These are phyloP conservation scores for Strobilomyces confusus DNA, from an alignment of 768 basidiomycete species.

Conservation along the genomic window DNA sequence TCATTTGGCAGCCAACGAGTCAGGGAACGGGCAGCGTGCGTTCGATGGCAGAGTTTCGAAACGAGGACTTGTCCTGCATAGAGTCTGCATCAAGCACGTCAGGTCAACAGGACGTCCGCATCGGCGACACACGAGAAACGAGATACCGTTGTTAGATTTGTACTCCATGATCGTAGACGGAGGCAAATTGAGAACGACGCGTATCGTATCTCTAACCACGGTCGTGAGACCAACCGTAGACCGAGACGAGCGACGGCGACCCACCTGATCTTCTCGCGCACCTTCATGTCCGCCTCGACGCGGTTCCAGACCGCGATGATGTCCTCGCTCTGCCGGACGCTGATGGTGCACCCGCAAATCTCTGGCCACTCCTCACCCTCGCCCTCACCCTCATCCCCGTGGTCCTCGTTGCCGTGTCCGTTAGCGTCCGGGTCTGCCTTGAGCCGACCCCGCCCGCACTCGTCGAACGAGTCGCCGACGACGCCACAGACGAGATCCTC, in stretches of 20 bases:
- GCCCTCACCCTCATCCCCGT: no score
- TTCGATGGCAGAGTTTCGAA: constrained; percentile 62
- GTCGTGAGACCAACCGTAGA: not conserved
- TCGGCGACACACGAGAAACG: not conserved
- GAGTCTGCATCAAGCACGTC: constrained; percentile 50
- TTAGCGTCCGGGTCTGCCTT: constrained; percentile 32
- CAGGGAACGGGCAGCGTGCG: constrained; percentile 32
- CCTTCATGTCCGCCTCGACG: constrained; percentile 68
- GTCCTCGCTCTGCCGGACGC: constrained; percentile 90
- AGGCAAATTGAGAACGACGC: constrained; percentile 71
- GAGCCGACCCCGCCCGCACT: constrained; percentile 39
- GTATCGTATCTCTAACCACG: constrained; percentile 67
- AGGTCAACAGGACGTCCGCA: not conserved
- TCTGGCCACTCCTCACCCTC: constrained; percentile 59
- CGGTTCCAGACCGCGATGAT: constrained; percentile 93
- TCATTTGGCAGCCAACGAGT: not conserved
- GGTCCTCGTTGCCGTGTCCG: constrained; percentile 27
- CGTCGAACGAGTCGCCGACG: constrained; percentile 87
- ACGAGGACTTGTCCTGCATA: constrained; percentile 85
- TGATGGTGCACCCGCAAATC: constrained; percentile 94
- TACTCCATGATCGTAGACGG: constrained; percentile 85
- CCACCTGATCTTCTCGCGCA: constrained; percentile 79
- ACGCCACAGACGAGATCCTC: constrained; percentile 84
- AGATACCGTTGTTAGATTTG: constrained; percentile 82
- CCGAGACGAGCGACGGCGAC: constrained; percentile 34